Conservation (phyloP, 2,329 filamentous ascomycete genomes). For the Lojkania enalia region DNA sequence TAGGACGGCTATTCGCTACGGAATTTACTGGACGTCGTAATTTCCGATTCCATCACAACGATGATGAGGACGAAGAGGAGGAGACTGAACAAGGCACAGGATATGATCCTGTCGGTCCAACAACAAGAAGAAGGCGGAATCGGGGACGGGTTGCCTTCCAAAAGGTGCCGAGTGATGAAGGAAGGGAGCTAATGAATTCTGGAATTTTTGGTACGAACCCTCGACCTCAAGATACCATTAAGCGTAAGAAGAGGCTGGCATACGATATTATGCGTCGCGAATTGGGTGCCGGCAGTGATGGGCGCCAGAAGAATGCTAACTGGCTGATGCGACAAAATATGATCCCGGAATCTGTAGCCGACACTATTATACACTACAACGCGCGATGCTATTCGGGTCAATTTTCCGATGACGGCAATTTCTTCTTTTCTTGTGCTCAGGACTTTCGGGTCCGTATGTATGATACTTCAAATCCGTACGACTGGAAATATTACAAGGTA, state of each 20-base stretch:
- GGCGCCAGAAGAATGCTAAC: constrained; percentile 63
- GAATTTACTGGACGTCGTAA: constrained; percentile 29
- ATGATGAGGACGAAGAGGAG: constrained; percentile 45
- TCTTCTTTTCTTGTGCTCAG: constrained; percentile 90
- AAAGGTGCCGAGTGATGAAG: constrained; percentile 80
- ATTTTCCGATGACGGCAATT: constrained; percentile 95
- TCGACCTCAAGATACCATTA: constrained; percentile 53
- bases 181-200: constrained; percentile 76
- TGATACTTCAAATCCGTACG: constrained; percentile 91
- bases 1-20: constrained; percentile 55
- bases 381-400: constrained; percentile 90
- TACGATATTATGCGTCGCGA: constrained; percentile 79
- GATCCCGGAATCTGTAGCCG: constrained; percentile 75
- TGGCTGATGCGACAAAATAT: constrained; percentile 73
- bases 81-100: constrained; percentile 46
- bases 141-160: constrained; percentile 64
- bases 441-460: constrained; percentile 97
- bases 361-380: constrained; percentile 86
- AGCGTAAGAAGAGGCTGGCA: constrained; percentile 64
- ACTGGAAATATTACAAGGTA: constrained; percentile 96
- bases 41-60: constrained; percentile 23
- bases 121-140: constrained; percentile 46
- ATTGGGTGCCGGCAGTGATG: constrained; percentile 67
- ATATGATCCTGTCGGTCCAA: constrained; percentile 37
- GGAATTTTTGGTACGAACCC: constrained; percentile 77